phyloP scores from a whole-genome alignment of 768 basidiomycete genomes.

The Collybia sordida region DNA sequence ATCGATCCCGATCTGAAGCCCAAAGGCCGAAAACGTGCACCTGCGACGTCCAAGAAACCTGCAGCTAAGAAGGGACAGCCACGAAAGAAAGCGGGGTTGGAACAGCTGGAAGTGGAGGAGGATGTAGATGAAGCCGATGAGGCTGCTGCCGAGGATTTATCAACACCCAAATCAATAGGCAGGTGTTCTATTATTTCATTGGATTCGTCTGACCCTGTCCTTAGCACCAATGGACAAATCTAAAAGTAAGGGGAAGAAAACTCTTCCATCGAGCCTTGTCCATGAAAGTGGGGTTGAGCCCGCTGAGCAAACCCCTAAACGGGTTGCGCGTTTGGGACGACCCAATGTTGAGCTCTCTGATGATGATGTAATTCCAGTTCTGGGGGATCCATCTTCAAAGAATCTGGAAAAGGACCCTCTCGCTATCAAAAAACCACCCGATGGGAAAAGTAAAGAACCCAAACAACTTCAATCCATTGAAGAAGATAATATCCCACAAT shows the following conservation, averaged over 20 bases:
- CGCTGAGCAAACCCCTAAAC: neutral
- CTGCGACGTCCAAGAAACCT: neutral
- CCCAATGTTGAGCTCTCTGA: neutral
- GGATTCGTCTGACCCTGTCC: too few species aligned
- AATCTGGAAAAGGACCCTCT: neutral
- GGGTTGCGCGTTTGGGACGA: too few species aligned
- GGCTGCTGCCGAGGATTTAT: neutral
- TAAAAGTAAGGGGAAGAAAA: neutral
- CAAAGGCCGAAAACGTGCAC: neutral
- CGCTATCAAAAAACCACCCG: neutral
- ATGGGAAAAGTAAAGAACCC: neutral
- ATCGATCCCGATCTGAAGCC: neutral
- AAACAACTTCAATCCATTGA: neutral
- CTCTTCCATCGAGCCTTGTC: neutral
- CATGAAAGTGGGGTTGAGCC: neutral
- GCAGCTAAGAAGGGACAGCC: neutral
- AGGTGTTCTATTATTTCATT: too few species aligned
- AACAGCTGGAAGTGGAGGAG: neutral
- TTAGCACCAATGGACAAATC: neutral
- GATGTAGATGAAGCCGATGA: neutral
- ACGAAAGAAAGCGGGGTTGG: neutral
- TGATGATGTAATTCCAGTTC: neutral
- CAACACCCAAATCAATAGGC: too few species aligned
- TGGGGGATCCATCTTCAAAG: neutral
- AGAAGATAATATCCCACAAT: neutral